phyloP scores from a whole-genome alignment of 2,329 filamentous ascomycete species.

The Trichophyton verrucosum region DNA sequence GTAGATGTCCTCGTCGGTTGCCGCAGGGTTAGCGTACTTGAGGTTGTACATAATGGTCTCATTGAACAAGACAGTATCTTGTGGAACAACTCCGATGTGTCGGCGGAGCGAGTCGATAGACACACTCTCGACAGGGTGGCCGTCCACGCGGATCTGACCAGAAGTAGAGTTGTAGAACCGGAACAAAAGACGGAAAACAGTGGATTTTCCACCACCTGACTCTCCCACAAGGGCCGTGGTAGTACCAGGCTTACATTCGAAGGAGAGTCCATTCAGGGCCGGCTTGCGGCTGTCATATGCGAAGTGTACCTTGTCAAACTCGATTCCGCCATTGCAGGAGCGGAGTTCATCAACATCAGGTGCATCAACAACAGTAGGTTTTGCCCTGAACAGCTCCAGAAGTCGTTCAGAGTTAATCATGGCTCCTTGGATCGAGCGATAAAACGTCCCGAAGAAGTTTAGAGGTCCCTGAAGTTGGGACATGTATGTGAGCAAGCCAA shows the following conservation, averaged over 20 bases:
- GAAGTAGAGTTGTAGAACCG: constrained; percentile 82
- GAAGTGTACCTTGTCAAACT: constrained; percentile 81
- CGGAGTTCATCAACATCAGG: constrained; percentile 51
- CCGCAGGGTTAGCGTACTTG: constrained; percentile 71
- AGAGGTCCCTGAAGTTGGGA: constrained; percentile 67
- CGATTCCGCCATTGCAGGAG: constrained; percentile 66
- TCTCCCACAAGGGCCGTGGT: constrained; percentile 94
- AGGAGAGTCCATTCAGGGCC: constrained; percentile 70
- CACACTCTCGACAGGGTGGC: constrained; percentile 67
- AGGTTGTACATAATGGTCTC: constrained; percentile 92
- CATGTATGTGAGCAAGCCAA: constrained; percentile 62
- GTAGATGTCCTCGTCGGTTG: constrained; percentile 69
- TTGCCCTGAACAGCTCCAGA: constrained; percentile 90
- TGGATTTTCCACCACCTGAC: constrained; percentile 94
- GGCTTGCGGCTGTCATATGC: constrained; percentile 78
- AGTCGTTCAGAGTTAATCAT: constrained; percentile 96
- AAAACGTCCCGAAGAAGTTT: constrained; percentile 89
- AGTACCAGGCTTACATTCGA: constrained; percentile 76
- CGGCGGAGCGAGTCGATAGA: constrained; percentile 87
- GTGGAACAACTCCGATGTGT: constrained; percentile 90
- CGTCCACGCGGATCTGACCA: constrained; percentile 75
- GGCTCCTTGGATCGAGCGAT: constrained; percentile 86
- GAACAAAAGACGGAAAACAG: constrained; percentile 88
- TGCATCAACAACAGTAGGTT: constrained; percentile 76
- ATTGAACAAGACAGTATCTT: constrained; percentile 92